phyloP scores from a whole-genome alignment of 441 rosid genomes.

The Pelargonium citronellum region DNA sequence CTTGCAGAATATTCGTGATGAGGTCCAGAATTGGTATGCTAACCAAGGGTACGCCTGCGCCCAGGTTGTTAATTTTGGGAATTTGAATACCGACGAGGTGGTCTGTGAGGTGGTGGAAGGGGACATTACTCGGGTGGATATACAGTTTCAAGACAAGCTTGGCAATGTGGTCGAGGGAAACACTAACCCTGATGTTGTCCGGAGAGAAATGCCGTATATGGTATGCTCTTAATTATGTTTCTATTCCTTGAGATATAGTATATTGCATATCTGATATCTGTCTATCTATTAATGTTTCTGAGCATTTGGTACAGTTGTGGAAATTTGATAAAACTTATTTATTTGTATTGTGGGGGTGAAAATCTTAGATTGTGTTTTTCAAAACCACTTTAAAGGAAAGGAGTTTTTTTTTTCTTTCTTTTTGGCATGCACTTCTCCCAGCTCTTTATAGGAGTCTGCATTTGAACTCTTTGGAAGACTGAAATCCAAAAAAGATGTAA shows the following conservation, averaged over 20 bases:
- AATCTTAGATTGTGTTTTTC: too few relatives aligned
- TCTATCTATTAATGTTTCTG: conserved; percentile 3
- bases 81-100: conserved; percentile 76
- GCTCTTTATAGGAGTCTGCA: too few relatives aligned
- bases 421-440: too few relatives aligned
- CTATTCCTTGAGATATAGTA: neutral
- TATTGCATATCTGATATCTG: neutral
- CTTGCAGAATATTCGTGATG: conserved; percentile 85
- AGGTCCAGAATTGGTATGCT: conserved; percentile 92
- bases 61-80: conserved; percentile 92
- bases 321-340: too few relatives aligned
- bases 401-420: too few relatives aligned
- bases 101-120: conserved; percentile 97
- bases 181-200: conserved; percentile 71
- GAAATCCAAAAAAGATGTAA: too few relatives aligned
- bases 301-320: too few relatives aligned
- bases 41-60: conserved; percentile 96
- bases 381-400: too few relatives aligned
- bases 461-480: too few relatives aligned
- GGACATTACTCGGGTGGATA: conserved; percentile 70
- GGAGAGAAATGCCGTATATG: conserved; percentile 84
- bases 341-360: too few relatives aligned
- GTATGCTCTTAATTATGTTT: conserved; percentile 17
- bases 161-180: conserved; percentile 95
- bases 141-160: conserved; percentile 88